A percentile compares a stretch with the other conserved stretches of the same genome.
These are phyloP conservation scores for Phytophthora colocasiae DNA, from an alignment of 352 stramenopile species.

Conservation along the genomic window DNA sequence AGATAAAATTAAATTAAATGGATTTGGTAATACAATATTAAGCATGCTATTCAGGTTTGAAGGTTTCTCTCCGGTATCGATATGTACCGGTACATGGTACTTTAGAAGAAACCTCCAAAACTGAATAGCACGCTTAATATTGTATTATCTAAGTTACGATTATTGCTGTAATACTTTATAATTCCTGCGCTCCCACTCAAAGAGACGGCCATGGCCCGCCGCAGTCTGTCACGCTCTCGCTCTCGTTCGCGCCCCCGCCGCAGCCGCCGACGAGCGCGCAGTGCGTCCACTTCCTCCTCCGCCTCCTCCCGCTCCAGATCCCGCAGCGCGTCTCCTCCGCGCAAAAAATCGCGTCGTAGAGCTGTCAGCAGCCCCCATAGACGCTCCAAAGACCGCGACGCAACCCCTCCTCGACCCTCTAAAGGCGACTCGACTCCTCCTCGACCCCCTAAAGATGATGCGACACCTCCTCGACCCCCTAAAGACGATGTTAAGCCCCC, in stretches of 20 bases:
- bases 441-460: slow-evolving; percentile 8
- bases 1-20: too few relatives aligned
- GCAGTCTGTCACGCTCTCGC: slow-evolving; percentile 36
- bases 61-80: too few relatives aligned
- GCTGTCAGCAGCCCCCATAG: neutral
- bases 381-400: slow-evolving; percentile 8
- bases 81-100: too few relatives aligned
- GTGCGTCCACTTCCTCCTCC: slow-evolving; percentile 31
- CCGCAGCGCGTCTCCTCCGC: slow-evolving; percentile 34
- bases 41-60: too few relatives aligned
- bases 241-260: slow-evolving; percentile 27
- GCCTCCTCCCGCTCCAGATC: slow-evolving; percentile 28
- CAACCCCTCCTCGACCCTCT: slow-evolving; percentile 18
- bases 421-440: slow-evolving; percentile 21
- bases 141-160: too few relatives aligned
- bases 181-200: too few relatives aligned
- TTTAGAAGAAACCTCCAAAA: too few relatives aligned
- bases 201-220: too few relatives aligned
- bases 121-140: too few relatives aligned
- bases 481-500: slow-evolving; percentile 1
- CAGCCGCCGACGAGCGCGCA: slow-evolving; percentile 29
- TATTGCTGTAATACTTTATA: too few relatives aligned
- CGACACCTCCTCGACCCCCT: slow-evolving; percentile 15
- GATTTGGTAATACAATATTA: too few relatives aligned
- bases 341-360: slow-evolving; percentile 35